Percentiles rank a stretch among this genome's conserved stretches.
Conservation (phyloP, 768 basidiomycete genomes). For the Leucosporidium creatinivorum region DNA sequence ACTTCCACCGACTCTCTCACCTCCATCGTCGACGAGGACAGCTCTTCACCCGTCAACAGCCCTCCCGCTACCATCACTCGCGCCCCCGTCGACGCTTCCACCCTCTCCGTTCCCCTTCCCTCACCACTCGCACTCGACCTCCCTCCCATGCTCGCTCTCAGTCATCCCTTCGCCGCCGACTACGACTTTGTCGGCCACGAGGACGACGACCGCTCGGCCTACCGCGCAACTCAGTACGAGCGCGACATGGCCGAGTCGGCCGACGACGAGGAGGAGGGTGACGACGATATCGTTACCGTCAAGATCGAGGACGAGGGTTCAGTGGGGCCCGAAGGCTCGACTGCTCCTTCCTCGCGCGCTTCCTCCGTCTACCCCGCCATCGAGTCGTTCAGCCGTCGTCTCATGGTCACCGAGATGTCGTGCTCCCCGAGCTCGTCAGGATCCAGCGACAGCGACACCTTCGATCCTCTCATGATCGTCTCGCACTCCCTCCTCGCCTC, state of each 20-base stretch:
- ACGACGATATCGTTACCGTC: constrained; percentile 17
- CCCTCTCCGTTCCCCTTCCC: constrained; percentile 13
- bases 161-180: constrained; percentile 16
- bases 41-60: constrained; percentile 1
- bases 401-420: constrained; percentile 8
- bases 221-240: neutral
- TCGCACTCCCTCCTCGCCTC: constrained; percentile 23
- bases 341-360: constrained; percentile 18
- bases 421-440: constrained; percentile 8
- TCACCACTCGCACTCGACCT: constrained; percentile 30
- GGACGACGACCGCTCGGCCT: constrained; percentile 21
- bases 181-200: constrained; percentile 30
- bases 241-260: constrained; percentile 18
- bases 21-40: constrained; percentile 7
- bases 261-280: constrained; percentile 21
- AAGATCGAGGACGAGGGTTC: constrained; percentile 9
- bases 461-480: constrained; percentile 28
- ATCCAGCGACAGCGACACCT: constrained; percentile 17
- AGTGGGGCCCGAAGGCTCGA: neutral
- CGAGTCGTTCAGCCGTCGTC: constrained; percentile 18
- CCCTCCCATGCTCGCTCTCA: constrained; percentile 13
- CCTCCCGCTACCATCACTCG: neutral
- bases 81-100: neutral
- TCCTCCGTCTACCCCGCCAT: constrained; percentile 12
- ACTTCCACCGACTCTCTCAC: constrained; percentile 4